These are phyloP conservation scores for Hortiboletus flavorubellus DNA, from an alignment of 768 basidiomycete species.

Conservation along the genomic window DNA sequence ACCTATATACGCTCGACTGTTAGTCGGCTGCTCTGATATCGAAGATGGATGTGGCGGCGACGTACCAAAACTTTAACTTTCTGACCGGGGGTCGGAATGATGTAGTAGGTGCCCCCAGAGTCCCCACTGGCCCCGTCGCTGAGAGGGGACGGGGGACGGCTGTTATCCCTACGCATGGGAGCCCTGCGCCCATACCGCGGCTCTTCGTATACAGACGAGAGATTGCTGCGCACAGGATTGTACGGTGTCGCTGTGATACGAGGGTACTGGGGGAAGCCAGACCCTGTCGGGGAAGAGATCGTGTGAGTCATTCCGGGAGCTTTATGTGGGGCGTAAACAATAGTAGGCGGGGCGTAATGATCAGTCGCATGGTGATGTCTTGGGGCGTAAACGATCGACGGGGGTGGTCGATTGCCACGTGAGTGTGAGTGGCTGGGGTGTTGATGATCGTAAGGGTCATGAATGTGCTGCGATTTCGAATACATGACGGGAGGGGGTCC, in stretches of 20 bases:
- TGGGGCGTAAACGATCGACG: conserved; percentile 62
- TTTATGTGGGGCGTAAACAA: conserved; percentile 53
- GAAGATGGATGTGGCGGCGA: conserved; percentile 19
- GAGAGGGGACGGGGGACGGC: conserved; percentile 37
- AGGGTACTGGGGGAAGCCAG: conserved; percentile 37
- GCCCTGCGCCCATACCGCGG: conserved; percentile 29
- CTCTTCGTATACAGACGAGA: conserved; percentile 39
- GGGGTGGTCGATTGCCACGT: conserved; percentile 40
- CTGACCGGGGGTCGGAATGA: conserved; percentile 66
- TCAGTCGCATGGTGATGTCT: conserved; percentile 39
- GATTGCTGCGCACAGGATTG: conserved; percentile 37
- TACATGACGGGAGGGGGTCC: conserved; percentile 30
- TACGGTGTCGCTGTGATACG: conserved; percentile 41
- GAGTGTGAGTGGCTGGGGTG: conserved; percentile 37
- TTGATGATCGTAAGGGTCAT: conserved; percentile 30
- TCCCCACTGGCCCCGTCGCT: conserved; percentile 45
- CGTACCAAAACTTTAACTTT: conserved; percentile 75
- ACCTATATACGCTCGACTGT: conserved; percentile 35
- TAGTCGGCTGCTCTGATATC: conserved; percentile 15
- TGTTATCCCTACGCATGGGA: conserved; percentile 26
- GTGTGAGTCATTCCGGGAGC: conserved; percentile 66
- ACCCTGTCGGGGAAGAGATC: conserved; percentile 55
- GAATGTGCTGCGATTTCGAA: conserved; percentile 42
- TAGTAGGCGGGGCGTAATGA: conserved; percentile 58
- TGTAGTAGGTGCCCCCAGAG: conserved; percentile 73